Evolutionary conservation across 441 rosid genomes (phyloP), one percentile per base, ranked within the genome.

Genomic region (Pelargonium cotyledonis): DNA sequence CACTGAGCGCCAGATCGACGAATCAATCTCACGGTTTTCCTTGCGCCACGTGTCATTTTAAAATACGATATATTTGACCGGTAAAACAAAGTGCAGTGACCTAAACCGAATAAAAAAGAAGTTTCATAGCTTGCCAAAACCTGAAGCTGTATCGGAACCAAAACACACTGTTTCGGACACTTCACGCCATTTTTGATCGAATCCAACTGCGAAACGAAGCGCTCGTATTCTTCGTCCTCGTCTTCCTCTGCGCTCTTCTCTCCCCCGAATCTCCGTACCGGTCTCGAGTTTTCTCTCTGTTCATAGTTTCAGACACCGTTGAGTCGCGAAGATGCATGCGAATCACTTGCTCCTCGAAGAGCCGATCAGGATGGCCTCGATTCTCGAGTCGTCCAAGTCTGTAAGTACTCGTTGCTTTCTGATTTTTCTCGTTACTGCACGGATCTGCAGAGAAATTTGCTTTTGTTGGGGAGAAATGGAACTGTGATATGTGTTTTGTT

Each of bases 291-390:
- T 47, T 47, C 53, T 47, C n/a, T n/a, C 3, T 47, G 10, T 47
- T 47, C 53, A n/a, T 9, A 12, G 53, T 47, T 47, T 11, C 53
- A 47, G 53, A 47, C 4, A 47, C 12, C n/a, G n/a, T 51, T 47
- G 29, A 43, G 19, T 55, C 8, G 18, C 23, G 16, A 90, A 81
- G 73, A 94, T 91, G 97, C 97, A 89, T 77, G 87, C 99, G 0
- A 83, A 83, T 70, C 94, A 92, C 83, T 77, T 90, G 76, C 96
- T 90, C 72, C 91, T 89, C 26, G 97, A 90, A 76, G 98, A 92
- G 87, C 98, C 98, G 1, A 92, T 92, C 70, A 80, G 98, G 89
- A 92, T 92, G 98, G 96, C 92, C 79, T 89, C 97, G 67, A 89
- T 92, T 70, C 92, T 90, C 65, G 94, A 92, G 80, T 92, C 98